Percentiles rank a stretch among this genome's conserved stretches.
These are phyloP conservation scores for Panicum hallii DNA, from an alignment of 202 grass and related monocot species.

Conservation along the genomic window DNA sequence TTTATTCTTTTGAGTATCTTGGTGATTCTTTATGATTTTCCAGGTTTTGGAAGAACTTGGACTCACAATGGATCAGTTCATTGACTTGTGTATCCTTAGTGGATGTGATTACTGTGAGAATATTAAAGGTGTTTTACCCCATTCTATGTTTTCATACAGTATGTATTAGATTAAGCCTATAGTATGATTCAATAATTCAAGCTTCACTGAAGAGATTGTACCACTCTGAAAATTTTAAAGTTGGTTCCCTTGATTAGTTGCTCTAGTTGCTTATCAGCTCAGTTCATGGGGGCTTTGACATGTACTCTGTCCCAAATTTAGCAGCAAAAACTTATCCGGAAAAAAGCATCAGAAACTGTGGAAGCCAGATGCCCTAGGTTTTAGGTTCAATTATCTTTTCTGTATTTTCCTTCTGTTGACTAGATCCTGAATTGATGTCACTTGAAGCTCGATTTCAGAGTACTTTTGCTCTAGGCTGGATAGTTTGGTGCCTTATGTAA, in stretches of 20 bases:
- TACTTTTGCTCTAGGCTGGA: constrained; percentile 27
- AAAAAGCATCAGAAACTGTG: constrained; percentile 14
- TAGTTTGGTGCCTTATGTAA: constrained; percentile 21
- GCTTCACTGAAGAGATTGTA: constrained; percentile 25
- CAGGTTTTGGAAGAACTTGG: constrained; percentile 91
- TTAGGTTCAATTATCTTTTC: constrained; percentile 30
- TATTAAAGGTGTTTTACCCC: constrained; percentile 73
- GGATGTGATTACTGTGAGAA: constrained; percentile 97
- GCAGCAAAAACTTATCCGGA: background rate
- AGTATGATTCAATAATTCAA: constrained; percentile 9
- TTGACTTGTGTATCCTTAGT: constrained; percentile 91
- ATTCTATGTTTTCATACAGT: constrained; percentile 13
- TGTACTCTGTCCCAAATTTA: constrained; percentile 10
- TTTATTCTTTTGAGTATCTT: background rate
- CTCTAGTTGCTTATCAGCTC: constrained; percentile 35
- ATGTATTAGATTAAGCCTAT: constrained; percentile 19
- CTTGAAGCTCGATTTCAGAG: constrained; percentile 21
- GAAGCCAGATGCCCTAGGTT: constrained; percentile 6
- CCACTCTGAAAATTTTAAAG: constrained; percentile 26
- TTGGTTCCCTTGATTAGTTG: constrained; percentile 30
- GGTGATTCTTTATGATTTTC: constrained; percentile 1
- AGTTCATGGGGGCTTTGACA: constrained; percentile 29
- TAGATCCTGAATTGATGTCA: constrained; percentile 20
- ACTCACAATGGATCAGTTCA: constrained; percentile 95
- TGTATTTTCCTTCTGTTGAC: constrained; percentile 14